phyloP scores from a whole-genome alignment of 2,329 filamentous ascomycete species.

The Rutstroemia sp. region DNA sequence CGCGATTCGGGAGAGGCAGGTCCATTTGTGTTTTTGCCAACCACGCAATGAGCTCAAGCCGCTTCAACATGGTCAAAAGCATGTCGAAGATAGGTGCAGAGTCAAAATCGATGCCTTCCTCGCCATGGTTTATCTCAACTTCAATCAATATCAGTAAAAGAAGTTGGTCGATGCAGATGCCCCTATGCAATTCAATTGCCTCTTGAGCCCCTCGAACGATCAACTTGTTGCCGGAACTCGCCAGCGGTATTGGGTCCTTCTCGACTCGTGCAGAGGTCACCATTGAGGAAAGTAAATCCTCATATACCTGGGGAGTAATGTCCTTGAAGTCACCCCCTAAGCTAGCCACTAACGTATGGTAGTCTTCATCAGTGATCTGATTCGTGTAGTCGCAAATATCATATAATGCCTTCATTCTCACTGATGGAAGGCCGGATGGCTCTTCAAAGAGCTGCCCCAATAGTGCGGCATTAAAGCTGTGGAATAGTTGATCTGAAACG shows the following conservation, averaged over 20 bases:
- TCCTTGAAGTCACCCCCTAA: slow-evolving; percentile 59
- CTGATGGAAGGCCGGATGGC: slow-evolving; percentile 59
- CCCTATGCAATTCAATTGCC: slow-evolving; percentile 63
- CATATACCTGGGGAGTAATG: slow-evolving; percentile 49
- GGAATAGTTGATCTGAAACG: slow-evolving; percentile 62
- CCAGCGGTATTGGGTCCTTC: slow-evolving; percentile 41
- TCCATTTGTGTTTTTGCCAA: slow-evolving; percentile 52
- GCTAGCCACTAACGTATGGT: slow-evolving; percentile 57
- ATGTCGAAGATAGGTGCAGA: slow-evolving; percentile 66
- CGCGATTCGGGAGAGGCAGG: slow-evolving; percentile 38
- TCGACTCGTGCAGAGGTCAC: slow-evolving; percentile 33
- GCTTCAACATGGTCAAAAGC: slow-evolving; percentile 62
- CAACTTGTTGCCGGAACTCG: slow-evolving; percentile 68
- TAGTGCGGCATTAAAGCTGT: slow-evolving; percentile 60
- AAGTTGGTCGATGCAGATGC: slow-evolving; percentile 73
- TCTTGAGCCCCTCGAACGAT: slow-evolving; percentile 75
- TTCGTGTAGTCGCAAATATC: slow-evolving; percentile 71
- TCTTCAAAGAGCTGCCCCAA: slow-evolving; percentile 69
- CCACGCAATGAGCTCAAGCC: slow-evolving; percentile 69
- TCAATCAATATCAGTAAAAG: slow-evolving; percentile 82
- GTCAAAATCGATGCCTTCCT: slow-evolving; percentile 57
- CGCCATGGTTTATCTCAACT: slow-evolving; percentile 67
- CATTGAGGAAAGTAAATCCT: slow-evolving; percentile 43
- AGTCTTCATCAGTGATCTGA: slow-evolving; percentile 77
- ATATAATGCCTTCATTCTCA: slow-evolving; percentile 72